Evolutionary conservation across 2,329 filamentous ascomycete species (phyloP).

Genomic region (Cladosporium sp.): DNA sequence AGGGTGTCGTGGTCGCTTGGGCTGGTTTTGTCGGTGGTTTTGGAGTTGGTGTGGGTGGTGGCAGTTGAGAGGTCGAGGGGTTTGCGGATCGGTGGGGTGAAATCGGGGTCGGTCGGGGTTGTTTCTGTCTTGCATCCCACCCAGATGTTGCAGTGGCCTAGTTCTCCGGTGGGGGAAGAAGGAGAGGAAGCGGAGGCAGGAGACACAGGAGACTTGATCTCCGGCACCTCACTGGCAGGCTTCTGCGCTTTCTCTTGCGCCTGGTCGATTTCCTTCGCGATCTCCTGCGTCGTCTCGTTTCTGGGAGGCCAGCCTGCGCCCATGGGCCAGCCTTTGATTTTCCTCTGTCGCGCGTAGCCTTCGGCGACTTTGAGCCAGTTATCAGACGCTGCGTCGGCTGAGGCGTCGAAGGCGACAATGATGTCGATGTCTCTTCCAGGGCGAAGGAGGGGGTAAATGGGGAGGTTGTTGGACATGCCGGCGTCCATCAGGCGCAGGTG

Average conservation of each 20-base stretch:
- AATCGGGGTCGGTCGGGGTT: background rate
- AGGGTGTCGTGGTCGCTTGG: slow-evolving; percentile 1
- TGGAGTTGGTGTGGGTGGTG: slow-evolving; percentile 2
- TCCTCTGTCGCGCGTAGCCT: slow-evolving; percentile 84
- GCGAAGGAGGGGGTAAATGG: slow-evolving; percentile 88
- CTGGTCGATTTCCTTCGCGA: slow-evolving; percentile 61
- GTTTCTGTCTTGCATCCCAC: slow-evolving; percentile 53
- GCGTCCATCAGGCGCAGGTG: slow-evolving; percentile 79
- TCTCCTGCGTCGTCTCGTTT: slow-evolving; percentile 55
- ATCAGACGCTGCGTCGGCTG: slow-evolving; percentile 85
- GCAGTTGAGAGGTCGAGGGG: slow-evolving; percentile 20
- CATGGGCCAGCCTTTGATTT: slow-evolving; percentile 90
- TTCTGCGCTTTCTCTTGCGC: slow-evolving; percentile 47
- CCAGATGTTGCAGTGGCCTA: slow-evolving; percentile 94
- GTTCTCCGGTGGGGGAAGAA: slow-evolving; percentile 38
- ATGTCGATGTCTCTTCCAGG: slow-evolving; percentile 87
- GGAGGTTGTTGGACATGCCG: slow-evolving; percentile 97
- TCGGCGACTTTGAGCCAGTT: slow-evolving; percentile 96
- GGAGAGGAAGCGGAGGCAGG: background rate
- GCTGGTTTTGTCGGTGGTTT: slow-evolving; percentile 51
- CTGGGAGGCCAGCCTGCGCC: slow-evolving; percentile 87
- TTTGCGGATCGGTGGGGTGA: slow-evolving; percentile 50
- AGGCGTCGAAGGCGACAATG: slow-evolving; percentile 89
- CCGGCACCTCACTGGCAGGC: slow-evolving; percentile 21
- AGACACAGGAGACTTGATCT: slow-evolving; percentile 14